phyloP scores from a whole-genome alignment of 495 filamentous ascomycete genomes.

The Tuber indicum region DNA sequence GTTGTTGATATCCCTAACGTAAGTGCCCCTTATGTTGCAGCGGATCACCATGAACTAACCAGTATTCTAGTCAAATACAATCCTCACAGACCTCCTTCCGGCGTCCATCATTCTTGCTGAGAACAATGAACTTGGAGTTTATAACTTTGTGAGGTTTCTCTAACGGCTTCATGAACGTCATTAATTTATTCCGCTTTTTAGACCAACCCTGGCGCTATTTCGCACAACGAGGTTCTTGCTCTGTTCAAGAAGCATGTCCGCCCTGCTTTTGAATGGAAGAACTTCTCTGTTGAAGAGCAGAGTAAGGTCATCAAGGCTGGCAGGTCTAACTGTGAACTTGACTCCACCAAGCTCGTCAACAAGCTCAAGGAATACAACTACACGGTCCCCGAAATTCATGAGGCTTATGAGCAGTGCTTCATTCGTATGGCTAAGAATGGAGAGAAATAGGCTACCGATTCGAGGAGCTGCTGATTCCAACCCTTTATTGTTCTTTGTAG shows the following conservation, averaged over 20 bases:
- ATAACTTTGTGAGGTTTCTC: slow-evolving; percentile 46
- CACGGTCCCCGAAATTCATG: slow-evolving; percentile 56
- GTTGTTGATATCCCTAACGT: slow-evolving; percentile 60
- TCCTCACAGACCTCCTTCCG: slow-evolving; percentile 58
- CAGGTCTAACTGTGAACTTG: slow-evolving; percentile 59
- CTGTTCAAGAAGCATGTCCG: slow-evolving; percentile 58
- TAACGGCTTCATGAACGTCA: neutral
- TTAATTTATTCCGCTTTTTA: slow-evolving; percentile 39
- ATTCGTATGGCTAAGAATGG: slow-evolving; percentile 58
- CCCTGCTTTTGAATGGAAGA: slow-evolving; percentile 58
- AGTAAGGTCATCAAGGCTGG: slow-evolving; percentile 61
- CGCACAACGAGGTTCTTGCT: slow-evolving; percentile 59
- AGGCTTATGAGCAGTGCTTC: slow-evolving; percentile 57
- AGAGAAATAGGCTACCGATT: slow-evolving; percentile 20
- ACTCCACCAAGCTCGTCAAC: slow-evolving; percentile 54
- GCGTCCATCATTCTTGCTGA: slow-evolving; percentile 56
- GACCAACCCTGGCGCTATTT: slow-evolving; percentile 62
- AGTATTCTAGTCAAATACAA: slow-evolving; percentile 51
- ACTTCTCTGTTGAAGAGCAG: slow-evolving; percentile 60
- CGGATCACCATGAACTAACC: neutral
- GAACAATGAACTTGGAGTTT: slow-evolving; percentile 56
- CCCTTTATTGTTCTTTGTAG: neutral
- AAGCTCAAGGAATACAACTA: slow-evolving; percentile 57
- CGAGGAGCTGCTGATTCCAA: neutral
- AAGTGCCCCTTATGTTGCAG: neutral